A percentile compares a stretch with the other conserved stretches of the same genome.
Conservation (phyloP, 352 stramenopile species). For the Globisporangium mamillatum region DNA sequence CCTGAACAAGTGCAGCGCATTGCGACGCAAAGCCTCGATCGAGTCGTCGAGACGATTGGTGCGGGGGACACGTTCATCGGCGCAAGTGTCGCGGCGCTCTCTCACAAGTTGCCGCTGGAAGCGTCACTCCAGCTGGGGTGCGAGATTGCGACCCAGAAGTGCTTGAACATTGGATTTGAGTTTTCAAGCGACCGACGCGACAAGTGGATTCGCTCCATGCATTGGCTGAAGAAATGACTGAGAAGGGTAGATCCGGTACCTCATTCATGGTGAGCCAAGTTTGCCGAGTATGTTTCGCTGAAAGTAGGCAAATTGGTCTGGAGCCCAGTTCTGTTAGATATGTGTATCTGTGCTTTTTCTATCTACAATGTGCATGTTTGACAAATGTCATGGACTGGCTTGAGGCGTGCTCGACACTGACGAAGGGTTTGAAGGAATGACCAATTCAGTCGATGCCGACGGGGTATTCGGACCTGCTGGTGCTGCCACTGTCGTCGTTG, state of each 20-base stretch:
- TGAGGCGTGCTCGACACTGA: not conserved
- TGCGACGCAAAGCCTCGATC: slow-evolving; percentile 26
- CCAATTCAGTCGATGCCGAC: not conserved
- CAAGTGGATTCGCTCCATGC: slow-evolving; percentile 13
- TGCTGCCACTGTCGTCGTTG: not conserved
- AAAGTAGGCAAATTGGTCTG: not conserved
- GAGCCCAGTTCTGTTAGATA: not conserved
- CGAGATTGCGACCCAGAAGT: slow-evolving; percentile 58
- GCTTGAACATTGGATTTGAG: slow-evolving; percentile 49
- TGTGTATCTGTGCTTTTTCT: not conserved
- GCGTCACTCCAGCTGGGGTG: slow-evolving; percentile 42
- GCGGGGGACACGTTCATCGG: slow-evolving; percentile 77
- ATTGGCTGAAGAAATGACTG: not conserved
- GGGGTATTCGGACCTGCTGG: not conserved
- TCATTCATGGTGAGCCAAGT: not conserved
- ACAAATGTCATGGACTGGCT: not conserved
- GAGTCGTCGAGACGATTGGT: slow-evolving; percentile 64
- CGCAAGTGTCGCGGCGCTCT: slow-evolving; percentile 48
- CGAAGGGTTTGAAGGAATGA: not conserved
- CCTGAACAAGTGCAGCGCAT: slow-evolving; percentile 28
- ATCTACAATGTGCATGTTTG: slow-evolving; percentile 1
- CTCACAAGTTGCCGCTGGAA: slow-evolving; percentile 24
- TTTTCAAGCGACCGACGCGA: slow-evolving; percentile 22
- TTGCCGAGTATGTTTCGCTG: not conserved
- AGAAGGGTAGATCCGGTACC: not conserved